Conservation (phyloP, 2,329 filamentous ascomycete genomes). For the Colletotrichum coccodes region DNA sequence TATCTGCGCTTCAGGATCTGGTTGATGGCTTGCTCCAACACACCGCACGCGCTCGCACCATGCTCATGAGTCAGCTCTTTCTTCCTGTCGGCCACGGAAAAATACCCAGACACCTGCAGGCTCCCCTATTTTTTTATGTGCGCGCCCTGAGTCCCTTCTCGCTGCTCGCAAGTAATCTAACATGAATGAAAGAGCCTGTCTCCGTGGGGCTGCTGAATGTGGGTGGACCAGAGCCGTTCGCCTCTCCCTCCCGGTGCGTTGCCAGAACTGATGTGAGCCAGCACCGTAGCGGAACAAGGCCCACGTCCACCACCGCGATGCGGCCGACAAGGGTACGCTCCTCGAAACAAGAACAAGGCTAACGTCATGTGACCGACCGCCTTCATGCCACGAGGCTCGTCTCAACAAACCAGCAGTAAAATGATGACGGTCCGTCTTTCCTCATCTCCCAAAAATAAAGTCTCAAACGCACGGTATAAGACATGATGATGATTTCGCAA, state of each 20-base stretch:
- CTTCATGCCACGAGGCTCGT: background rate
- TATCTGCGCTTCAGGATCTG: background rate
- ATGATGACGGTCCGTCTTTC: background rate
- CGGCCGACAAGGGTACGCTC: slow-evolving; percentile 15
- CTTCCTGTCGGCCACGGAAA: background rate
- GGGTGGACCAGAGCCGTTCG: background rate
- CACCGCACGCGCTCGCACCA: background rate
- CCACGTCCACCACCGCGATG: background rate
- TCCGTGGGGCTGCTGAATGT: background rate
- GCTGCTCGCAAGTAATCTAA: slow-evolving; percentile 9
- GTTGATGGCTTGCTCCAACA: background rate
- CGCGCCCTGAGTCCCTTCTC: background rate
- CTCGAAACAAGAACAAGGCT: slow-evolving; percentile 1
- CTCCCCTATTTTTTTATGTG: background rate
- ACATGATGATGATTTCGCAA: slow-evolving; percentile 30
- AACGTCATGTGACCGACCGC: slow-evolving; percentile 25
- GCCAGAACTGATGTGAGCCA: background rate
- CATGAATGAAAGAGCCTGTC: background rate
- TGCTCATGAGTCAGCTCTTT: slow-evolving; percentile 5
- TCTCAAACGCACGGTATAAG: slow-evolving; percentile 17
- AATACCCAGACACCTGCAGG: slow-evolving; percentile 1
- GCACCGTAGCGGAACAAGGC: background rate
- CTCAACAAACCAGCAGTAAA: background rate
- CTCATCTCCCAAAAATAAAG: background rate
- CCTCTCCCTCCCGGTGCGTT: background rate